Percentiles rank a stretch among this genome's conserved stretches.
Conservation (phyloP, 495 filamentous ascomycete species). For the Bacidia gigantensis region DNA sequence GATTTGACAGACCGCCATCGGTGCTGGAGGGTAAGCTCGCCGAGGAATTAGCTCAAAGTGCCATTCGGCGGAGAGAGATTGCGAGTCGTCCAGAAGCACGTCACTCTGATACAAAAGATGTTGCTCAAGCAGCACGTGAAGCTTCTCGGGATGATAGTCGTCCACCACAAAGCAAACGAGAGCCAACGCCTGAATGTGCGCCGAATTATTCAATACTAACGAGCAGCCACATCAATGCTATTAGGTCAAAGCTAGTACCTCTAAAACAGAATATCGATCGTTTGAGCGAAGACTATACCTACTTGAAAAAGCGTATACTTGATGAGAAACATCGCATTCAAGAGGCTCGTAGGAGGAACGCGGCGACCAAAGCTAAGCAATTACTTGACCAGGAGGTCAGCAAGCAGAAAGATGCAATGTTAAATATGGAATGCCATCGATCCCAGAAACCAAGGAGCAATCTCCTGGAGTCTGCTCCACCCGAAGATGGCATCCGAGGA, state of each 20-base stretch:
- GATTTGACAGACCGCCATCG: constrained; percentile 14
- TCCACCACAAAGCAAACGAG: not conserved
- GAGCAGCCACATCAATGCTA: constrained; percentile 4
- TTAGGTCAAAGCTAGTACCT: constrained; percentile 18
- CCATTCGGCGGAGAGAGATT: not conserved
- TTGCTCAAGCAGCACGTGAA: not conserved
- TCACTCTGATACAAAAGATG: not conserved
- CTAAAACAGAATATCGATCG: constrained; percentile 13
- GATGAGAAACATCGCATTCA: constrained; percentile 11
- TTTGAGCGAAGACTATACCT: constrained; percentile 11
- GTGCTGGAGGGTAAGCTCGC: constrained; percentile 4
- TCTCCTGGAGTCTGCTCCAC: not conserved
- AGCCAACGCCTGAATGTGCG: not conserved
- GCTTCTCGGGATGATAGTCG: not conserved
- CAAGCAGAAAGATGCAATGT: constrained; percentile 16
- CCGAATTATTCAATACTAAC: not conserved
- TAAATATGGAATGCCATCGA: constrained; percentile 20
- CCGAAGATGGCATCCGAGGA: constrained; percentile 8
- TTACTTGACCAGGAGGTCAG: constrained; percentile 17
- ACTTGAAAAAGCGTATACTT: constrained; percentile 9
- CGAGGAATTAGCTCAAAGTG: constrained; percentile 12
- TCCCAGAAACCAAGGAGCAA: not conserved
- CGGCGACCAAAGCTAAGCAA: constrained; percentile 25
- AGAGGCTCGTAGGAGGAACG: constrained; percentile 25
- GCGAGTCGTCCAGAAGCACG: not conserved